These are phyloP conservation scores for Mycena olivaceomarginata DNA, from an alignment of 768 basidiomycete genomes.

Conservation along the genomic window DNA sequence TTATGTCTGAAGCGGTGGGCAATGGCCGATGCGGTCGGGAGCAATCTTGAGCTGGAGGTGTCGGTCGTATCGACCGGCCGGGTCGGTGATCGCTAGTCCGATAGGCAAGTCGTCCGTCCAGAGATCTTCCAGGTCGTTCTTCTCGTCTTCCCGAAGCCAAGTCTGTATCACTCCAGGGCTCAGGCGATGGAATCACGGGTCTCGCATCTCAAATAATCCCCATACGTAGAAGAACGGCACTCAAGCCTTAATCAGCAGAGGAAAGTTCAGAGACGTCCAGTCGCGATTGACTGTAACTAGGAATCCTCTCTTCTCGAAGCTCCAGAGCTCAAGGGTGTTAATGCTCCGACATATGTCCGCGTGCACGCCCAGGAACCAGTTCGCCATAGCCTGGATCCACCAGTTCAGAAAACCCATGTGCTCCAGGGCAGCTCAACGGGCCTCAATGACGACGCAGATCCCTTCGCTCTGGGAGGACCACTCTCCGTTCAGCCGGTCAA, in stretches of 20 bases:
- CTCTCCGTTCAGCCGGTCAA: no score
- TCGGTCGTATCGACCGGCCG: background rate
- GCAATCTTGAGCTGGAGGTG: background rate
- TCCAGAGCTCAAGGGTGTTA: background rate
- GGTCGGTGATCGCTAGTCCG: background rate
- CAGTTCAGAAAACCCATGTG: background rate
- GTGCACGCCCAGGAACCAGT: background rate
- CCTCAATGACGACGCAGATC: background rate
- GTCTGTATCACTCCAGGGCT: background rate
- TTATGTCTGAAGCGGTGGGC: background rate
- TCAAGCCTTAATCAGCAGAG: background rate
- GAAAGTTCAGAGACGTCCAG: background rate
- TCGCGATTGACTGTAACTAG: background rate
- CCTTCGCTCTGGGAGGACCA: no score
- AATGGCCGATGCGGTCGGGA: background rate
- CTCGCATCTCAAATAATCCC: background rate
- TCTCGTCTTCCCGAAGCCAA: background rate
- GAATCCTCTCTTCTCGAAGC: background rate
- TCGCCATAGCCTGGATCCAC: background rate
- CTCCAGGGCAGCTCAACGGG: background rate
- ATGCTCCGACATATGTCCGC: background rate
- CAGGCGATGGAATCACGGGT: background rate
- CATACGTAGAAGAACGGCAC: constrained; percentile 1
- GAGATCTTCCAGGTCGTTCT: background rate
- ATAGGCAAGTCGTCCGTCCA: no score